Percentiles rank a stretch among this genome's conserved stretches.
Conservation (phyloP, 2,329 filamentous ascomycete species). For the Tolypocladium pustulatum region DNA sequence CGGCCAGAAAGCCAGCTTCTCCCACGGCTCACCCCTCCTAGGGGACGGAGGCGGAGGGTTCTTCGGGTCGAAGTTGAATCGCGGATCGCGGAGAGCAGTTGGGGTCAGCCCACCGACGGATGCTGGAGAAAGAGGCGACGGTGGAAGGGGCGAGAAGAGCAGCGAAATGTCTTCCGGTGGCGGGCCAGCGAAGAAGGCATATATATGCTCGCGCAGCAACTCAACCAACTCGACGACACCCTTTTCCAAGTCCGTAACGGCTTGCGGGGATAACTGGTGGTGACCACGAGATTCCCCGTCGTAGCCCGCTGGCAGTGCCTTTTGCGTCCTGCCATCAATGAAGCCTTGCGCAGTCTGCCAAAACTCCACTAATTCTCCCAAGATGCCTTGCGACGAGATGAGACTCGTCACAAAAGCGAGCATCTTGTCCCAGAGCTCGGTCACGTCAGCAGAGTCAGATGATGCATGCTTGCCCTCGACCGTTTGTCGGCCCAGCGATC, state of each 20-base stretch:
- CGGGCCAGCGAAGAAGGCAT: slow-evolving; percentile 74
- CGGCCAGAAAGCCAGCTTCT: slow-evolving; percentile 93
- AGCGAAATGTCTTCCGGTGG: slow-evolving; percentile 86
- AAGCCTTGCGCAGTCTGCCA: slow-evolving; percentile 91
- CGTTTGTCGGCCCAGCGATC: slow-evolving; percentile 58
- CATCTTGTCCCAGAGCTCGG: slow-evolving; percentile 91
- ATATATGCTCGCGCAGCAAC: slow-evolving; percentile 68
- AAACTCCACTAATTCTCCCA: slow-evolving; percentile 86
- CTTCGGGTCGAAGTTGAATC: slow-evolving; percentile 70
- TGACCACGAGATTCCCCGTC: slow-evolving; percentile 73
- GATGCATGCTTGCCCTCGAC: slow-evolving; percentile 49
- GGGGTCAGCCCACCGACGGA: slow-evolving; percentile 33
- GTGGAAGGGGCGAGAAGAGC: slow-evolving; percentile 70
- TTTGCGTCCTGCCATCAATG: slow-evolving; percentile 75
- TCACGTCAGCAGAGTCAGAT: slow-evolving; percentile 69
- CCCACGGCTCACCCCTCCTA: slow-evolving; percentile 75
- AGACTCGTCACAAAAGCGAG: slow-evolving; percentile 62
- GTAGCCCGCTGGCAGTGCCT: slow-evolving; percentile 66
- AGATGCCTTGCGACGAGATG: slow-evolving; percentile 66
- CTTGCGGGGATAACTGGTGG: slow-evolving; percentile 65
- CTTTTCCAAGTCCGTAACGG: slow-evolving; percentile 61
- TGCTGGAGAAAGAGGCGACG: slow-evolving; percentile 48
- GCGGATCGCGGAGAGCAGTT: slow-evolving; percentile 53
- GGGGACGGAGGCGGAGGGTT: slow-evolving; percentile 70
- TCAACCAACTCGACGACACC: slow-evolving; percentile 75